These are phyloP conservation scores for Sanghuangporus sanghuang DNA, from an alignment of 1,284 basidiomycete species.

Conservation along the genomic window DNA sequence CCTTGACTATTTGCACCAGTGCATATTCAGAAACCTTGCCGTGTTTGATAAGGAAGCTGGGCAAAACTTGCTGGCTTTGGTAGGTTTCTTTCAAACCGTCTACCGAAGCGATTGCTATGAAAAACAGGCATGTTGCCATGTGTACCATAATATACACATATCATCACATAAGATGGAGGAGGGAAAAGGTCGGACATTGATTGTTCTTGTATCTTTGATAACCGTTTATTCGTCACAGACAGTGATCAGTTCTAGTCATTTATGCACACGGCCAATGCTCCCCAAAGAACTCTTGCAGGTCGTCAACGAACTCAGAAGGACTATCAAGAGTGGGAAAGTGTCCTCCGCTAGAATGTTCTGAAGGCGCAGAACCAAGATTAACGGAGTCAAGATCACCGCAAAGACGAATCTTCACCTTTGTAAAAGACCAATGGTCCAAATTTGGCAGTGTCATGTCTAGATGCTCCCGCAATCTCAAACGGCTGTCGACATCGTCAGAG, in stretches of 20 bases:
- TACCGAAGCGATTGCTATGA: no score
- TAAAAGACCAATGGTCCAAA: conserved; percentile 20
- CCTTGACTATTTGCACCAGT: no score
- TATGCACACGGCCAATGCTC: background rate
- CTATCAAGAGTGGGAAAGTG: conserved; percentile 16
- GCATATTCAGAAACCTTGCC: no score
- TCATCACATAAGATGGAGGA: background rate
- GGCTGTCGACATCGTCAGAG: conserved; percentile 8
- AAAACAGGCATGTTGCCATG: no score
- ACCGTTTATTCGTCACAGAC: background rate
- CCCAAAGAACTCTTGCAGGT: conserved; percentile 15
- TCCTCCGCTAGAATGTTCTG: conserved; percentile 13
- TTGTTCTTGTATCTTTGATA: background rate
- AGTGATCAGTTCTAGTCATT: background rate
- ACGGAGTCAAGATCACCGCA: background rate
- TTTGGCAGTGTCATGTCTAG: conserved; percentile 11
- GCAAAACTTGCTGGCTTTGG: no score
- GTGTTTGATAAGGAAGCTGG: no score
- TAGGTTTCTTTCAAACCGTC: no score
- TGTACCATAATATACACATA: no score
- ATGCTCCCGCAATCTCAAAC: conserved; percentile 20
- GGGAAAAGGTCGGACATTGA: background rate
- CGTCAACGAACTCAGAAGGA: conserved; percentile 9
- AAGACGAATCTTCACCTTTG: conserved; percentile 14
- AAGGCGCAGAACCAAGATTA: background rate